Evolutionary conservation across 1,284 basidiomycete genomes (phyloP).

Genomic region (Volvariella surrecta): DNA sequence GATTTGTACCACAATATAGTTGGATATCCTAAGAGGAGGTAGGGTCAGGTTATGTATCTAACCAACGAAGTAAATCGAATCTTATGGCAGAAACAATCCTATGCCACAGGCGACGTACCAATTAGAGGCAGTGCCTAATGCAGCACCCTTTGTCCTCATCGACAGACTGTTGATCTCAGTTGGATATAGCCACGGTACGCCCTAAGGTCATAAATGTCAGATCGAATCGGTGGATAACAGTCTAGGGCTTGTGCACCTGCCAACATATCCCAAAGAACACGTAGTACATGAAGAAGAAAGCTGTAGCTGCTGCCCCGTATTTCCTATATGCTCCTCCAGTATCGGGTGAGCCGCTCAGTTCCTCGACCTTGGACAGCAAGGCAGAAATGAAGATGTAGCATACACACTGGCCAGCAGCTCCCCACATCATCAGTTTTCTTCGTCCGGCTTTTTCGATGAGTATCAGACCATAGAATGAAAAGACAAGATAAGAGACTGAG

Average conservation of each 20-base stretch:
- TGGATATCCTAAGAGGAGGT: conserved; percentile 38
- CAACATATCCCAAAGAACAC: conserved; percentile 67
- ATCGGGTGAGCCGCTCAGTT: conserved; percentile 14
- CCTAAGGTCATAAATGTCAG: conserved; percentile 18
- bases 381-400: conserved; percentile 54
- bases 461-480: conserved; percentile 43
- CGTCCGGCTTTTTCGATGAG: conserved; percentile 59
- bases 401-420: conserved; percentile 54
- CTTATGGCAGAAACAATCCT: too few species aligned
- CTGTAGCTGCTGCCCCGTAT: conserved; percentile 37
- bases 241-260: conserved; percentile 30
- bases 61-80: too few species aligned
- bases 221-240: background rate
- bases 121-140: conserved; percentile 60
- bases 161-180: conserved; percentile 56
- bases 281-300: conserved; percentile 63
- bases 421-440: conserved; percentile 61
- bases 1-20: conserved; percentile 43
- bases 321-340: conserved; percentile 21
- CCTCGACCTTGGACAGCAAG: conserved; percentile 34
- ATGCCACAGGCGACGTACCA: conserved; percentile 32
- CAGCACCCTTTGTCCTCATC: conserved; percentile 62
- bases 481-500: conserved; percentile 35
- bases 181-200: conserved; percentile 62
- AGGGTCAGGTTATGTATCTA: too few species aligned